These are phyloP conservation scores for Mycosphaerella arachidis DNA, from an alignment of 2,329 filamentous ascomycete genomes.

Conservation along the genomic window DNA sequence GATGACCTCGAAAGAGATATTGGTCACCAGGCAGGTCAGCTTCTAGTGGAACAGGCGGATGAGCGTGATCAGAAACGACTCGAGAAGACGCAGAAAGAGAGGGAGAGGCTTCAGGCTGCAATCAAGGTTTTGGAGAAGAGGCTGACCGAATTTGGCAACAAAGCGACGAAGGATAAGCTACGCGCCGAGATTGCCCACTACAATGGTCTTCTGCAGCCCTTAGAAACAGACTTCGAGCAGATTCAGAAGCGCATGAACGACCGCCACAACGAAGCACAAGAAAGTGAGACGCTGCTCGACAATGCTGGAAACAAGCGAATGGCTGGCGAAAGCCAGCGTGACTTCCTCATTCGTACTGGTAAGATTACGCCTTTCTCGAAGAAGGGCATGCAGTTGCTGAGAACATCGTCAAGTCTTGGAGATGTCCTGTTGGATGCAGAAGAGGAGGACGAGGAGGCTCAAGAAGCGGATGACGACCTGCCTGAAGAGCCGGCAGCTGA, in stretches of 20 bases:
- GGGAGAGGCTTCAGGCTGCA: conserved; percentile 59
- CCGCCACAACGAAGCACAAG: conserved; percentile 56
- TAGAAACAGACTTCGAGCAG: conserved; percentile 70
- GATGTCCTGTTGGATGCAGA: conserved; percentile 79
- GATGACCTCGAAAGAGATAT: conserved; percentile 89
- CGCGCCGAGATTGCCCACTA: conserved; percentile 63
- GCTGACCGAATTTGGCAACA: conserved; percentile 51
- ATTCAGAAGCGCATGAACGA: conserved; percentile 78
- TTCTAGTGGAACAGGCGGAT: conserved; percentile 59
- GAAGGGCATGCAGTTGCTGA: conserved; percentile 61
- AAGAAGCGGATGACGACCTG: conserved; percentile 32
- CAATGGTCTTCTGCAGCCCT: conserved; percentile 58
- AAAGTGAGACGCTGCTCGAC: conserved; percentile 38
- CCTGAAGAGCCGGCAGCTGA: conserved; percentile 21
- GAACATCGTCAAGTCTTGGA: conserved; percentile 64
- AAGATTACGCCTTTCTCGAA: conserved; percentile 96
- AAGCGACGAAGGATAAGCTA: conserved; percentile 54
- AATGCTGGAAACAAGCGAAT: conserved; percentile 56
- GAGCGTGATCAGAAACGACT: conserved; percentile 60
- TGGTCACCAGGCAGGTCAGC: conserved; percentile 57
- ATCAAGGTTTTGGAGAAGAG: conserved; percentile 57
- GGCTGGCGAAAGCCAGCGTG: conserved; percentile 76
- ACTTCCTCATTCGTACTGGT: conserved; percentile 89
- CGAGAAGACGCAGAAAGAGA: conserved; percentile 52
- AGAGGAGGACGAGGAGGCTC: conserved; percentile 57